Base-by-base conservation (phyloP, 208 protist species). In the Leishmania tropica region DNA sequence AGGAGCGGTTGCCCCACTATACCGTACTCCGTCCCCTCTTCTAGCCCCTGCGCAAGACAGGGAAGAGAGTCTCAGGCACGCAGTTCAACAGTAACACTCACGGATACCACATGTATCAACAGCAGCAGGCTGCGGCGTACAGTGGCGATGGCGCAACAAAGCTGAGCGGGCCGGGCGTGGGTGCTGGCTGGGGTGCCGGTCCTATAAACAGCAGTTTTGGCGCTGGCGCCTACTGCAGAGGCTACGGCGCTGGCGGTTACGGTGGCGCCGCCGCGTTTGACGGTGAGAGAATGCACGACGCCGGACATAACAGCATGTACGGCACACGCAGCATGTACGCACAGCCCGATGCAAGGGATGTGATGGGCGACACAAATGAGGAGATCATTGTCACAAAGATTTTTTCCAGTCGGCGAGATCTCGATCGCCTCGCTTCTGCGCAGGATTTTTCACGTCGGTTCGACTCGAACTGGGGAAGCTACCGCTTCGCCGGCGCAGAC, bases 351-450 rank as follows among this genome's bases (percentile, higher is more conserved):
- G 58, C 47, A 35, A 65, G 58, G 75, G 68, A 40, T 77, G 21
- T 86, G 85, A 87, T 86, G 84, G 81, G 80, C 0, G 70, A 45
- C 45, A 76, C 83, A 67, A 78, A 84, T 21, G 86, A 83, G 71
- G 89, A 91, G 75, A 88, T 93, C 64, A 58, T 89, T 35, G 90
- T 90, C 76, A 92, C 86, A 37, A 96, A 94, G 82, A 54, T 94
- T 37, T 96, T 96, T 79, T 88, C 89, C 45, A 94, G 90, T 70
- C 92, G 92, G 35, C 92, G 90, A 35, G 90, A 96, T 45, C 81
- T 89, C 35, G 83, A 90, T 62, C 73, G 71, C 48, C 64, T 93
- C 24, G 86, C 82, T 11, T 93, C 90, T 47, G 75, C 75, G 37
- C 58, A 70, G n/a, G 90, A 94, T 73, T 92, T 90, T 53, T 83